Evolutionary conservation across 805 yeast genomes (phyloP), one percentile per base, ranked within the genome.

Genomic region (Ogataea nonfermentans): DNA sequence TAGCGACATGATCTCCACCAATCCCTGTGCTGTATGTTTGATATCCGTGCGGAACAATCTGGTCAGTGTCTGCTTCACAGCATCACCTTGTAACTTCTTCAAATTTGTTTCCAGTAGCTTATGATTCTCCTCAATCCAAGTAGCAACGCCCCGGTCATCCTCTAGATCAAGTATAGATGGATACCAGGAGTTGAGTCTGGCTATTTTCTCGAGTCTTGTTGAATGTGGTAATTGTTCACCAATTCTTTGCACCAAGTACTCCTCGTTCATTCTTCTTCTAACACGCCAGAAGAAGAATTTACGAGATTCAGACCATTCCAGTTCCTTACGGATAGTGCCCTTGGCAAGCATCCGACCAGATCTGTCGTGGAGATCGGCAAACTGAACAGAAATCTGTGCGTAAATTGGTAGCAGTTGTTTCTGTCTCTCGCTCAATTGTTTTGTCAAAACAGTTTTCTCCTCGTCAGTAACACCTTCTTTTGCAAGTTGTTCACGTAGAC

Each of bases 211-310:
- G 44, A 89, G 71, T 64, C 90, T 79, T 13, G 77, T 70, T 15
- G 83, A 73, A 24, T 61, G 59, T 10, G 51, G 43, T 41, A 84
- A 63, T 43, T 78, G 81, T 42, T 77, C 80, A 38, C 79, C 77
- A 51, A 90, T 76, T 59, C 84, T 76, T 64, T 76, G 80, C 63
- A 88, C 70, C 61, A 91, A 71, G 66, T 88, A 87, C 65, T 87
- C 95, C 68, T 93, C 99, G 61, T 85, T 82, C 65, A 93, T 72
- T 65, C 96, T 87, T 69, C 99, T 84, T 71, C 97, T 86, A 47
- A 88, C 78, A 67, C 99, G 82, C 99, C 99, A 93, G 93, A 87
- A 93, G 81, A 93, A 93, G 80, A 76, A 86, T 59, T 98, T 81
- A 74, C 99, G 87, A 22, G 97, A 78, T 35, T 89, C 74, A 32